Evolutionary conservation across 2,329 filamentous ascomycete genomes (phyloP).

Genomic region (Westerdykella aurantiaca): DNA sequence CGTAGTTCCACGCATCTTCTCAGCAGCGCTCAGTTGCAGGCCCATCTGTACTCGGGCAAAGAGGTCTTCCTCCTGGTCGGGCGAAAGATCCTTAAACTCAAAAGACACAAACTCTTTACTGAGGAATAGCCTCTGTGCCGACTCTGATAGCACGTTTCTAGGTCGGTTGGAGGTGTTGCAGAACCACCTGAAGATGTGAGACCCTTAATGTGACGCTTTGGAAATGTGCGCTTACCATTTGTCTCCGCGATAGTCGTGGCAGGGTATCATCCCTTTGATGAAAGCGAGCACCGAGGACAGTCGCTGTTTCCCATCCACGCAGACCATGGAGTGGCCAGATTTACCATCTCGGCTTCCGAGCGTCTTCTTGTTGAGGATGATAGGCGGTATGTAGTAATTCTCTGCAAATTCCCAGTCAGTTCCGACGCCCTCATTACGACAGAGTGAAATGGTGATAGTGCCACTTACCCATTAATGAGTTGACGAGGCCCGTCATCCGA

Average conservation of each 20-base stretch:
- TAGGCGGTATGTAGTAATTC: conserved; percentile 43
- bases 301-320: conserved; percentile 47
- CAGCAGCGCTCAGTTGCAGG: conserved; percentile 40
- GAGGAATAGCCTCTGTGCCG: conserved; percentile 35
- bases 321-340: conserved; percentile 27
- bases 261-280: conserved; percentile 42
- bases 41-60: conserved; percentile 46
- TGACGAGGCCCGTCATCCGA: conserved; percentile 31
- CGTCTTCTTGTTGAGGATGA: conserved; percentile 42
- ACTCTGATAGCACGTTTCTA: conserved; percentile 32
- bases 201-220: background rate
- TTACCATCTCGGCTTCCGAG: conserved; percentile 7
- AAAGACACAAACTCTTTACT: conserved; percentile 40
- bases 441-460: no score
- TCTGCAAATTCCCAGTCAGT: conserved; percentile 14
- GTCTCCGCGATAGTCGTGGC: conserved; percentile 36
- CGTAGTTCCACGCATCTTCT: conserved; percentile 44
- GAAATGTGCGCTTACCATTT: conserved; percentile 37
- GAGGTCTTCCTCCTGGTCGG: conserved; percentile 44
- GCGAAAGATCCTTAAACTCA: conserved; percentile 38
- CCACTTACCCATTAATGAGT: conserved; percentile 31
- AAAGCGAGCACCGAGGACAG: conserved; percentile 44
- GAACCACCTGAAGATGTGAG: conserved; percentile 22
- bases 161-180: conserved; percentile 7
- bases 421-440: background rate